Base-by-base conservation (phyloP, 768 basidiomycete genomes). In the Psilocybe cubensis region DNA sequence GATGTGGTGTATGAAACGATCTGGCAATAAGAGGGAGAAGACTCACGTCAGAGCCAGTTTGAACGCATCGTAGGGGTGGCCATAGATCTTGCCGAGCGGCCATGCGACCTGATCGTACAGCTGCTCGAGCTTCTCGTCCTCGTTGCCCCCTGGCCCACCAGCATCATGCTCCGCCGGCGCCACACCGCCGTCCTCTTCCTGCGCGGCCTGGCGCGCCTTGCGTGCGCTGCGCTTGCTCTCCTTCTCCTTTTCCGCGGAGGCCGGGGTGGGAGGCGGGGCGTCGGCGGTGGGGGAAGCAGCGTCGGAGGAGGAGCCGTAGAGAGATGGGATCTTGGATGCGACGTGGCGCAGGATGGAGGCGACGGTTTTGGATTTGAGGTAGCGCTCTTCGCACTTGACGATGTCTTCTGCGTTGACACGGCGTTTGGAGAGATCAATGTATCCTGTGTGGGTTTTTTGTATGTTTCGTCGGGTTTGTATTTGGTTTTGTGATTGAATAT, bases 391-490 rank as follows among this genome's bases (percentile, higher is more conserved):
- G 76, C 97, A 98, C 75, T 97, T 97, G n/a, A 88, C 86, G 69
- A 99, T 96, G 70, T 98, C 97, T 70, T 99, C 97, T 2, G 96
- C 91, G 2, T 95, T 97, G 3, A 99, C 97, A 64, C 96, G 90
- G 60, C 97, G 88, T 80, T 99, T 99, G 47, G 96, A 98, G 23
- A 98, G 82, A 83, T 99, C 97, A 70, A 99, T 99, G 76, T 99
- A 98, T 9, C 96, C 95, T 96, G 40, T 11, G 48, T 31, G 7
- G 25, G 23, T 29, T 9, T 33, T 14, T 9, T 33, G 31, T 33
- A 33, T 14, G 31, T 9, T 33, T n/a, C n/a, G n/a, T n/a, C 2
- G 17, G 38, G 31, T 28, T 6, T 54, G 28, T 47, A 29, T 18
- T 24, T 18, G 21, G n/a, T 54, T n/a, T 61, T 18, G 1, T n/a